Percentiles rank a stretch among this genome's conserved stretches.
Conservation (phyloP, 148 eudicot genomes). For the Camellia japonica region DNA sequence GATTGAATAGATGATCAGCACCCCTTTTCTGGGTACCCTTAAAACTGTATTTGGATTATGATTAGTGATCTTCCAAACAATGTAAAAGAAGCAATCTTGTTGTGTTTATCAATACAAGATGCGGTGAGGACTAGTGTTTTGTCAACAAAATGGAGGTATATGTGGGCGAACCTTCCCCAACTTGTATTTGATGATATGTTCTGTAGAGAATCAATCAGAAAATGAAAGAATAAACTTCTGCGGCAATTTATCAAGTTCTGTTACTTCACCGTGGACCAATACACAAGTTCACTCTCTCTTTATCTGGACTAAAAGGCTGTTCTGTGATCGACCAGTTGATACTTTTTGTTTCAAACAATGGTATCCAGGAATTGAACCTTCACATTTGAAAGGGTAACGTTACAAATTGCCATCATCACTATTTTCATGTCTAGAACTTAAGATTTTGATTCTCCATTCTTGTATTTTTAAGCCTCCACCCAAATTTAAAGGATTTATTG, state of each 20-base stretch:
- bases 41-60: no score
- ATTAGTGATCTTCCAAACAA: no score
- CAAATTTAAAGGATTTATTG: conserved; percentile 7
- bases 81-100: no score
- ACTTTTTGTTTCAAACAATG: neutral
- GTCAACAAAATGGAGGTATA: no score
- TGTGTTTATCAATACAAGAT: no score
- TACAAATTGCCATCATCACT: conserved; percentile 10
- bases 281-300: neutral
- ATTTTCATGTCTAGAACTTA: conserved; percentile 1
- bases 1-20: no score
- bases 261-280: conserved; percentile 11
- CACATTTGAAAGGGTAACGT: neutral
- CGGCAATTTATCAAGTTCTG: neutral
- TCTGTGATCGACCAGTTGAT: conserved; percentile 1
- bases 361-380: neutral
- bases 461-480: conserved; percentile 9
- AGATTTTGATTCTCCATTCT: neutral
- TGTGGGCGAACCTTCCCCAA: no score
- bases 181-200: conserved; percentile 13
- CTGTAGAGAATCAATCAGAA: neutral
- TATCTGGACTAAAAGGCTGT: neutral
- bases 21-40: no score
- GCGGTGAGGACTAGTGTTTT: no score
- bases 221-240: neutral